Evolutionary conservation across 2,329 filamentous ascomycete genomes (phyloP), one percentile per base, ranked within the genome.

Genomic region (Arthrobotrys sinensis): DNA sequence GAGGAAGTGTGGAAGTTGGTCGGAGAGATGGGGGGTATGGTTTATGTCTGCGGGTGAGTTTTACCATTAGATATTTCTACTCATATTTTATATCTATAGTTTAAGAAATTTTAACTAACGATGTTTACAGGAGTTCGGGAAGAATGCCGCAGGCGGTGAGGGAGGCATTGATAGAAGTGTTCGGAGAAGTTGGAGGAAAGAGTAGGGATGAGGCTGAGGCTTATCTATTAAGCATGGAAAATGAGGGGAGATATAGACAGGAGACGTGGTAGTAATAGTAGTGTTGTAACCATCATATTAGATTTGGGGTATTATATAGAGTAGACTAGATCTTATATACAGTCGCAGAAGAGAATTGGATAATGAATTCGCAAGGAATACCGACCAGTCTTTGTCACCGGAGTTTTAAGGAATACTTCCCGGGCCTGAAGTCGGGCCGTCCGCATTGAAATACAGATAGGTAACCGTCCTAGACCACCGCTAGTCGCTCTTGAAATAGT

Each of bases 141-240:
- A 88, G 88, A 75, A 93, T 93, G 91, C 91, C 91, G 1, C 89
- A 90, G 81, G 90, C 89, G 10, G 89, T 93, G 0, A 86, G 90
- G 16, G 88, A 90, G 82, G 90, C 91, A 3, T 84, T 93, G 28
- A 85, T 90, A n/a, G 89, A 91, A 82, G 86, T 87, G 1, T 87
- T 92, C 72, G 84, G 84, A 53, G 82, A 82, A n/a, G 83, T 85
- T 50, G 85, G 85, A 0, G 48, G 77, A 14, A 68, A 83, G 57
- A 83, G 80, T 60, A 82, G 86, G 57, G 85, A 87, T 28, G 85
- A 86, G 8, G 90, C 90, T 0, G 89, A 91, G 81, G 84, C 82
- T 24, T 88, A 88, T 82, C 80, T 92, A 10, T 84, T 85, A 24
- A 82, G 80, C 3, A 87, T 92, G 87, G 90, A 92, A 84, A 91